A percentile compares a stretch with the other conserved stretches of the same genome.
Evolutionary conservation across 805 yeast species (phyloP).

Genomic region (Cyberlindnera samutprakarnensis): DNA sequence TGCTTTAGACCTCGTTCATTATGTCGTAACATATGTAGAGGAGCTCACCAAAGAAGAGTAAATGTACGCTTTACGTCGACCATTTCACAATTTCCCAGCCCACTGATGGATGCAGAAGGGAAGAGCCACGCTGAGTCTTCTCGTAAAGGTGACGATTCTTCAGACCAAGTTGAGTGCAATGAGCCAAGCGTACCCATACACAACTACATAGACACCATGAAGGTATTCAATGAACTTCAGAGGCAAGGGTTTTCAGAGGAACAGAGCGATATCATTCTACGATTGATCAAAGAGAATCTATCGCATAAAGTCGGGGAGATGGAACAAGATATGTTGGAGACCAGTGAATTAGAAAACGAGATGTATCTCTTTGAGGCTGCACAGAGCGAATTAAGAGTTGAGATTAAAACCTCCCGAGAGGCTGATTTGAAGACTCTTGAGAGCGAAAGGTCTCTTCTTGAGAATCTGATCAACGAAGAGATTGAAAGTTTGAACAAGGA

Average conservation of each 20-base stretch:
- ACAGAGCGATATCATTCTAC: conserved; percentile 56
- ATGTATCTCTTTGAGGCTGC: conserved; percentile 87
- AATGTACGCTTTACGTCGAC: not conserved
- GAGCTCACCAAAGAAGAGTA: no score
- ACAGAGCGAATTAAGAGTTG: conserved; percentile 76
- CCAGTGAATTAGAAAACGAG: conserved; percentile 78
- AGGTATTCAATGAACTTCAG: conserved; percentile 44
- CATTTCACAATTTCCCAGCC: not conserved
- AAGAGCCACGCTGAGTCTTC: no score
- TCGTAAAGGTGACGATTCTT: no score
- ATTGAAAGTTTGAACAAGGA: conserved; percentile 70
- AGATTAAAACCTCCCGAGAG: conserved; percentile 66
- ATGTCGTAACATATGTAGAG: no score
- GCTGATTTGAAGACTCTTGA: conserved; percentile 60
- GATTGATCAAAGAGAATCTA: conserved; percentile 30
- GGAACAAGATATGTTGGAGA: conserved; percentile 28
- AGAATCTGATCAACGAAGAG: conserved; percentile 62
- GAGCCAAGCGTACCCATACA: not conserved
- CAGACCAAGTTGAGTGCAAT: no score
- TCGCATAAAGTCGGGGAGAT: conserved; percentile 25
- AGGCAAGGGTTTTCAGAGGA: conserved; percentile 50
- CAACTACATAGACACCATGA: conserved; percentile 51
- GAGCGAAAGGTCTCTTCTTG: conserved; percentile 57
- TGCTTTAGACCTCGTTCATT: no score
- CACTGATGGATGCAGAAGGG: no score